A percentile compares a stretch with the other conserved stretches of the same genome.
These are phyloP conservation scores for Helminthosporium solani DNA, from an alignment of 2,329 filamentous ascomycete species.

Conservation along the genomic window DNA sequence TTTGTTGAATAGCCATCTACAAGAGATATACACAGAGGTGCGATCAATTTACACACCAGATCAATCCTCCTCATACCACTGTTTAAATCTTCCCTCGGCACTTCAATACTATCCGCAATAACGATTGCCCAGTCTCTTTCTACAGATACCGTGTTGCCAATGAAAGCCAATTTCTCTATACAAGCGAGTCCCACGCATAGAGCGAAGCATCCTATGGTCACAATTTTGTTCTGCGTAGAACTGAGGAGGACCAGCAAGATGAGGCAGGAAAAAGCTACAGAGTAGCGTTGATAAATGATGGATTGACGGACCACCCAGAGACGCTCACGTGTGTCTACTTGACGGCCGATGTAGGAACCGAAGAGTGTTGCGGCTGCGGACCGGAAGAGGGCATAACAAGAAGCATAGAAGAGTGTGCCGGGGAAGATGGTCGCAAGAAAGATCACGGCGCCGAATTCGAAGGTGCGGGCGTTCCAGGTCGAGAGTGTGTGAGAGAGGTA, in stretches of 20 bases:
- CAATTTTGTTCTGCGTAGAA: slow-evolving; percentile 5
- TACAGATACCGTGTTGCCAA: slow-evolving; percentile 67
- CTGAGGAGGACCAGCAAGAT: slow-evolving; percentile 21
- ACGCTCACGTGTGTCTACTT: slow-evolving; percentile 56
- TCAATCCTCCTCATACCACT: slow-evolving; percentile 62
- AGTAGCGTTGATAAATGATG: slow-evolving; percentile 42
- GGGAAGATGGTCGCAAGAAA: slow-evolving; percentile 51
- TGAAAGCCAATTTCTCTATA: slow-evolving; percentile 65
- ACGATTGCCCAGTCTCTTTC: slow-evolving; percentile 70
- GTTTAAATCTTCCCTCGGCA: slow-evolving; percentile 49
- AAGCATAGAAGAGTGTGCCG: slow-evolving; percentile 63
- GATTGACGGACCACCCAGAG: slow-evolving; percentile 43
- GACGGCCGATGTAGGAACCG: slow-evolving; percentile 58
- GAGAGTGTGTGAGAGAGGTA: slow-evolving; percentile 52
- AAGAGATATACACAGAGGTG: slow-evolving; percentile 54
- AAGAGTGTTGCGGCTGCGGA: slow-evolving; percentile 59
- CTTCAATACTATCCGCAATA: slow-evolving; percentile 43
- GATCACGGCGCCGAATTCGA: slow-evolving; percentile 54
- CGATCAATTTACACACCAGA: slow-evolving; percentile 58
- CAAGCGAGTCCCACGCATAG: slow-evolving; percentile 59
- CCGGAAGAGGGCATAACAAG: slow-evolving; percentile 67
- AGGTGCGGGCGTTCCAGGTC: slow-evolving; percentile 52
- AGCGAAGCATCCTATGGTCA: slow-evolving; percentile 32
- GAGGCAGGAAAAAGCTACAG: slow-evolving; percentile 37
- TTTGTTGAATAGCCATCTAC: slow-evolving; percentile 52